phyloP scores from a whole-genome alignment of 2,329 filamentous ascomycete species.

The Helicocarpus griseus region DNA sequence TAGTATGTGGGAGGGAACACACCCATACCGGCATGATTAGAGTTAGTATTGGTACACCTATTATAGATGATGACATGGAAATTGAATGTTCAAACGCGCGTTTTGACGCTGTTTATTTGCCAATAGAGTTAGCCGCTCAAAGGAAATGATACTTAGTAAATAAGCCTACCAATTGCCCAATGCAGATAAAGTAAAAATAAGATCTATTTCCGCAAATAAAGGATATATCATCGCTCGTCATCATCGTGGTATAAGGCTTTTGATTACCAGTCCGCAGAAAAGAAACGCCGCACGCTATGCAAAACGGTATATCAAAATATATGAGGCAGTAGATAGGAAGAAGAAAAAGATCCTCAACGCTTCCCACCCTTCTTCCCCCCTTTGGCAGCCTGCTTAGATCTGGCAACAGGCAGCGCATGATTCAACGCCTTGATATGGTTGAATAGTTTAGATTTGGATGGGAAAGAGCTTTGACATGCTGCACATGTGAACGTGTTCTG shows the following conservation, averaged over 20 bases:
- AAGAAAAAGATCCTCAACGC: background rate
- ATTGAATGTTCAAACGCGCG: no score
- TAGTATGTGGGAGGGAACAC: background rate
- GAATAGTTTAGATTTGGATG: conserved; percentile 63
- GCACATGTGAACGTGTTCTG: conserved; percentile 56
- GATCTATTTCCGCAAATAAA: background rate
- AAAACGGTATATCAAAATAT: no score
- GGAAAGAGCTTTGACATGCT: conserved; percentile 68
- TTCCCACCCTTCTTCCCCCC: conserved; percentile 6
- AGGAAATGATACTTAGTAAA: no score
- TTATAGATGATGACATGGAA: no score
- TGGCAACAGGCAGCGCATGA: conserved; percentile 49
- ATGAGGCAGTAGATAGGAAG: background rate
- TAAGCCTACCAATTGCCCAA: no score
- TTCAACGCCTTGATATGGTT: conserved; percentile 56
- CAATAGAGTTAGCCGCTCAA: no score
- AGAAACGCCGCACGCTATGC: background rate
- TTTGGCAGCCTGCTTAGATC: conserved; percentile 1
- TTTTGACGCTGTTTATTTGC: no score
- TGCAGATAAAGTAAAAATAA: no score
- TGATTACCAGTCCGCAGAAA: background rate
- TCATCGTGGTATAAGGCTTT: background rate
- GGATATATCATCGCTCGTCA: background rate
- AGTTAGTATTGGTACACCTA: no score
- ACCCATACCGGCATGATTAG: background rate